Percentiles rank a stretch among this genome's conserved stretches.
Conservation (phyloP, 805 yeast genomes). For the Hanseniaspora clermontiae region DNA sequence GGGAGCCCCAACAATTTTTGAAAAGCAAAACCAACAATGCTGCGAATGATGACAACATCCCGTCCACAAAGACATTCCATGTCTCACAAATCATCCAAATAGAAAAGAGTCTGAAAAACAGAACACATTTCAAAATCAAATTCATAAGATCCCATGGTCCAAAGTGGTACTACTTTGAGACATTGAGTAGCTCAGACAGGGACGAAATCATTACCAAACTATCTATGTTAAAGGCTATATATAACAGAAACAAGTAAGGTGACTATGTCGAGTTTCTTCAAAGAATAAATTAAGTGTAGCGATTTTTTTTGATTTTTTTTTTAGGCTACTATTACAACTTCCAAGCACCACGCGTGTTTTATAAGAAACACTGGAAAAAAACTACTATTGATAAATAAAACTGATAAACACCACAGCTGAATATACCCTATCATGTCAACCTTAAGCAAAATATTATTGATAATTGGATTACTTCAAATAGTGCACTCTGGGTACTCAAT, state of each 20-base stretch:
- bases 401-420: not conserved
- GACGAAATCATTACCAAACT: slow-evolving; percentile 66
- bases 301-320: not conserved
- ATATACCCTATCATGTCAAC: slow-evolving; percentile 3
- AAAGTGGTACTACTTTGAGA: slow-evolving; percentile 81
- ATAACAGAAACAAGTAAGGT: slow-evolving; percentile 31
- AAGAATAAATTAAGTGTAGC: not conserved
- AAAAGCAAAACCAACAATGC: not conserved
- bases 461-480: slow-evolving; percentile 15
- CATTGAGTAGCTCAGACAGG: slow-evolving; percentile 46
- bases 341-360: no score
- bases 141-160: slow-evolving; percentile 55
- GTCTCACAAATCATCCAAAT: slow-evolving; percentile 61
- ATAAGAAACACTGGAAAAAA: not conserved
- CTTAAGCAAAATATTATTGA: slow-evolving; percentile 12
- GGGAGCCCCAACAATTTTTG: not conserved
- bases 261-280: not conserved
- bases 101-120: slow-evolving; percentile 65
- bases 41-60: slow-evolving; percentile 17
- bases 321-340: not conserved
- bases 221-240: slow-evolving; percentile 43
- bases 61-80: slow-evolving; percentile 77
- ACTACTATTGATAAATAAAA: not conserved
- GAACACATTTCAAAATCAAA: slow-evolving; percentile 69
- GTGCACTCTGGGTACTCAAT: slow-evolving; percentile 27